phyloP scores from a whole-genome alignment of 108 stramenopile species.

The Licmophora abbreviata region DNA sequence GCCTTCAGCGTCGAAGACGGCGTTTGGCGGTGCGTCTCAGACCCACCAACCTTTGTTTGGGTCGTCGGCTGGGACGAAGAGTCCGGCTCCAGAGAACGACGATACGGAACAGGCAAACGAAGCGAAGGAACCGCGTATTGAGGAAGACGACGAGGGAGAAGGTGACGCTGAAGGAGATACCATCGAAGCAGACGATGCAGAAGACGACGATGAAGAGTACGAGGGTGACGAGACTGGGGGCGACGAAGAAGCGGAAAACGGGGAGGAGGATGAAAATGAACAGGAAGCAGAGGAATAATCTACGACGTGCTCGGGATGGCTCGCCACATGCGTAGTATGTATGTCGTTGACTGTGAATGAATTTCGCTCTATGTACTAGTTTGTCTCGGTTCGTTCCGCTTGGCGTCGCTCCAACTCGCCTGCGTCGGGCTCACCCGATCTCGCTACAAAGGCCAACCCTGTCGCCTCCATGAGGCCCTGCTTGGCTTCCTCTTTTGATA shows the following conservation, averaged over 20 bases:
- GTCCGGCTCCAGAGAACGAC: background rate
- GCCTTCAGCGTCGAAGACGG: too few relatives aligned
- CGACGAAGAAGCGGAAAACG: slow-evolving; percentile 1
- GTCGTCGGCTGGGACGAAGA: background rate
- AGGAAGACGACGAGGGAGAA: background rate
- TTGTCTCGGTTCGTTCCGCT: slow-evolving; percentile 8
- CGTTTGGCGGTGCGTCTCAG: background rate
- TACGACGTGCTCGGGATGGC: too few relatives aligned
- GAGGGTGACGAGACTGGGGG: too few relatives aligned
- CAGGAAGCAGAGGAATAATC: background rate
- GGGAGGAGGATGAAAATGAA: slow-evolving; percentile 6
- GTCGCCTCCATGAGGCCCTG: slow-evolving; percentile 31
- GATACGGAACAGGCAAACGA: background rate
- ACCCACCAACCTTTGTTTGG: slow-evolving; percentile 5
- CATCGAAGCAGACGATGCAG: too few relatives aligned
- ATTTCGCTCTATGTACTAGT: background rate
- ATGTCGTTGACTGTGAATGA: background rate
- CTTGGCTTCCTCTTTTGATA: slow-evolving; percentile 43
- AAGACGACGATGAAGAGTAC: too few relatives aligned
- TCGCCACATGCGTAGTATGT: background rate
- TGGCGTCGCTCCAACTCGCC: slow-evolving; percentile 32
- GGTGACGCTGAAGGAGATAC: too few relatives aligned
- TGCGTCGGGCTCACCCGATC: slow-evolving; percentile 67
- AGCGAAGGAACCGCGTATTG: background rate
- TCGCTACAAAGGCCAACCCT: slow-evolving; percentile 35